Percentiles rank a stretch among this genome's conserved stretches.
phyloP scores from a whole-genome alignment of 2,329 filamentous ascomycete species.

The Cladobotryum mycophilum region DNA sequence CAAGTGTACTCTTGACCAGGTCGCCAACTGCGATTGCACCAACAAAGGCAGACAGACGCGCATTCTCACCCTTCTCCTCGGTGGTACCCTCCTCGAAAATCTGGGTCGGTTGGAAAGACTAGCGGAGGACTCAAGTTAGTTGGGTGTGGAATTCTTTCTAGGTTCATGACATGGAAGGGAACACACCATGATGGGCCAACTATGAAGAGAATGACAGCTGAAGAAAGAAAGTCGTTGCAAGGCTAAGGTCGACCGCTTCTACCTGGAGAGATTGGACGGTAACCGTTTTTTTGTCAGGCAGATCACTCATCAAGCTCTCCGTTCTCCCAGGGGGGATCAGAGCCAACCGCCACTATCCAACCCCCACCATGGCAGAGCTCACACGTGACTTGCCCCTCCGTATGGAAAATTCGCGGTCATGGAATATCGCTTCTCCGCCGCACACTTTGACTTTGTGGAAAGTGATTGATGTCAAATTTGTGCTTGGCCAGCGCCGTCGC shows the following conservation, averaged over 20 bases:
- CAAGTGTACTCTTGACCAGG: slow-evolving; percentile 92
- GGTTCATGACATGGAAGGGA: background rate
- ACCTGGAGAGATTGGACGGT: slow-evolving; percentile 12
- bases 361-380: slow-evolving; percentile 5
- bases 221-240: background rate
- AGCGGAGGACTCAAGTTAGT: background rate
- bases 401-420: slow-evolving; percentile 22
- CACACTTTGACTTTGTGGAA: slow-evolving; percentile 33
- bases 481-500: slow-evolving; percentile 2
- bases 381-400: slow-evolving; percentile 39
- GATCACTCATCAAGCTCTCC: background rate
- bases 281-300: slow-evolving; percentile 18
- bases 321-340: background rate
- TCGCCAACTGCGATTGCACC: slow-evolving; percentile 97
- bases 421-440: slow-evolving; percentile 36
- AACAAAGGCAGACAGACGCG: slow-evolving; percentile 94
- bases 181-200: slow-evolving; percentile 22
- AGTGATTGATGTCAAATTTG: slow-evolving; percentile 34
- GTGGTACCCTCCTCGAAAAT: slow-evolving; percentile 97
- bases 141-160: too few species aligned
- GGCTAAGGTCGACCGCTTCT: background rate
- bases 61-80: slow-evolving; percentile 98
- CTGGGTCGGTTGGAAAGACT: slow-evolving; percentile 81
- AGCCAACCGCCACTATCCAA: background rate
- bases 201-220: background rate